These are phyloP conservation scores for Arthrobotrys pseudoclavata DNA, from an alignment of 2,329 filamentous ascomycete species.

Conservation along the genomic window DNA sequence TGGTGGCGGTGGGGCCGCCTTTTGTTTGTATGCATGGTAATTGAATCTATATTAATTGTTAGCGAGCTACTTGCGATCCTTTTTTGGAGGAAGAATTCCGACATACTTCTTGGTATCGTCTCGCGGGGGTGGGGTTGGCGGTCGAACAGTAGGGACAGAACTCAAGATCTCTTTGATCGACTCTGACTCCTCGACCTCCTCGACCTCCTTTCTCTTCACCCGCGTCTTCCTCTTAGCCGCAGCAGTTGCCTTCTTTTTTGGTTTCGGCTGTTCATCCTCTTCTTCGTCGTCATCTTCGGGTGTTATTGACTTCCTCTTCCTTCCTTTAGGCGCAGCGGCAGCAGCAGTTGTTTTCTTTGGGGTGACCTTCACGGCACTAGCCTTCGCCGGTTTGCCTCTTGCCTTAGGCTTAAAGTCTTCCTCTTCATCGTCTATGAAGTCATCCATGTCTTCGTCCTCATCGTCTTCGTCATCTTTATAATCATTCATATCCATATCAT, in stretches of 20 bases:
- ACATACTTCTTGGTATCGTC: constrained; percentile 73
- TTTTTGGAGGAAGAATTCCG: neutral
- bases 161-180: constrained; percentile 87
- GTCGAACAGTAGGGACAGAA: constrained; percentile 83
- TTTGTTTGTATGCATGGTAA: constrained; percentile 74
- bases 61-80: neutral
- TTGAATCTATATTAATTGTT: constrained; percentile 71
- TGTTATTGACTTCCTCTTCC: constrained; percentile 64
- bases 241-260: constrained; percentile 65
- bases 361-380: constrained; percentile 33
- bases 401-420: constrained; percentile 55
- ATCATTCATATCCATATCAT: constrained; percentile 65
- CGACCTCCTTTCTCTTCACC: constrained; percentile 75
- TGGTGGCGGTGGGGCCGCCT: constrained; percentile 74
- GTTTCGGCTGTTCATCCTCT: constrained; percentile 62
- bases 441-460: constrained; percentile 66
- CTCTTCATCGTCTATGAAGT: constrained; percentile 62
- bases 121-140: constrained; percentile 85
- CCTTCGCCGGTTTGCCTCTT: constrained; percentile 35
- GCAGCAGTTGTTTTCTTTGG: constrained; percentile 37
- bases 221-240: constrained; percentile 70
- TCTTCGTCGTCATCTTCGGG: constrained; percentile 66
- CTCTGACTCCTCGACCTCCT: constrained; percentile 74
- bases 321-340: constrained; percentile 53
- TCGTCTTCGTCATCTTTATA: constrained; percentile 67